A percentile compares a stretch with the other conserved stretches of the same genome.
phyloP scores from a whole-genome alignment of 1,284 basidiomycete species.

The Sphagnurus paluster region DNA sequence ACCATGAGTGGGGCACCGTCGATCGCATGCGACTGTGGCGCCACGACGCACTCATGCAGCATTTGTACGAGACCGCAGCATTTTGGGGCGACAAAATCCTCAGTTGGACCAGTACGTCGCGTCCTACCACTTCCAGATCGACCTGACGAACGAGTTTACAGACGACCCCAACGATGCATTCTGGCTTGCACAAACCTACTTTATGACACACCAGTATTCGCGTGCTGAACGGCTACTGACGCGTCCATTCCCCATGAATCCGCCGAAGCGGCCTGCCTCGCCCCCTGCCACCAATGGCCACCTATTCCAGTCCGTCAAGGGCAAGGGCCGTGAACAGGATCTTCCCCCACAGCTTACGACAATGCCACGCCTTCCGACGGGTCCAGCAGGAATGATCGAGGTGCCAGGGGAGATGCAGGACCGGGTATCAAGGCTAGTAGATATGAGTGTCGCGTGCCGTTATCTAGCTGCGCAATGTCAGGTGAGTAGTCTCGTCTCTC shows the following conservation, averaged over 20 bases:
- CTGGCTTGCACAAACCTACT: constrained; percentile 98
- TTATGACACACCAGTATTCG: constrained; percentile 92
- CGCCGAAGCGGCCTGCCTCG: constrained; percentile 39
- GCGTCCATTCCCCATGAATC: constrained; percentile 66
- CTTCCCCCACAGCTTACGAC: constrained; percentile 32
- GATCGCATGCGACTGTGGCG: constrained; percentile 97
- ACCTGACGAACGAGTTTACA: constrained; percentile 30
- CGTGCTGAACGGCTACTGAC: constrained; percentile 91
- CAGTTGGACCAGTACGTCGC: constrained; percentile 85
- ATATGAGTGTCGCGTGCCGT: constrained; percentile 90
- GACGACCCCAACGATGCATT: constrained; percentile 97
- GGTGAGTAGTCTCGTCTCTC: constrained; percentile 35
- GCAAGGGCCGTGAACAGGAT: constrained; percentile 62
- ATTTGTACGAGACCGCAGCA: constrained; percentile 94
- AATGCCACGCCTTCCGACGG: constrained; percentile 62
- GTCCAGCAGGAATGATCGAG: constrained; percentile 66
- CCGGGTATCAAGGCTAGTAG: constrained; percentile 76
- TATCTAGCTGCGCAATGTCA: constrained; percentile 95
- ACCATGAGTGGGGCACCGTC: constrained; percentile 80
- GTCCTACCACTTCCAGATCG: constrained; percentile 3
- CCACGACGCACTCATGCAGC: constrained; percentile 97
- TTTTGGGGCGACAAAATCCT: constrained; percentile 99
- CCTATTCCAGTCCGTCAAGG: constrained; percentile 42
- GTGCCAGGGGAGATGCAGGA: constrained; percentile 61
- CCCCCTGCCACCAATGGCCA: constrained; percentile 45